phyloP scores from a whole-genome alignment of 768 basidiomycete genomes.

The Serendipita sp. region DNA sequence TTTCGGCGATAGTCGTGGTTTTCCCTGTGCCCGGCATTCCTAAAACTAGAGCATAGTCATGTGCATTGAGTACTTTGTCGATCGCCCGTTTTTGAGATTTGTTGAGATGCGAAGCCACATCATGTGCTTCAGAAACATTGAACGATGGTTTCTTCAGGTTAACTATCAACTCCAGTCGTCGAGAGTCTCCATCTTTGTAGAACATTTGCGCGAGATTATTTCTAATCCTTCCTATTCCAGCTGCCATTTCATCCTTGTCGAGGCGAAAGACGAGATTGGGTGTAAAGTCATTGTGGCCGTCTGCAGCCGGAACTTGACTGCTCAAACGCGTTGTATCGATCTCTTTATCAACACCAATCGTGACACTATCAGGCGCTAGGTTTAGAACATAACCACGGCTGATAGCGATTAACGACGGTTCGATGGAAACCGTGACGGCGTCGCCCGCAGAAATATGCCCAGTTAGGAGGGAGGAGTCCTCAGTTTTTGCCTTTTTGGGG shows the following conservation, averaged over 20 bases:
- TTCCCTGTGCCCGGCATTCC: constrained; percentile 99
- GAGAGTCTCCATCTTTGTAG: constrained; percentile 56
- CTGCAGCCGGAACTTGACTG: constrained; percentile 15
- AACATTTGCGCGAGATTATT: constrained; percentile 85
- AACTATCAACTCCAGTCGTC: constrained; percentile 60
- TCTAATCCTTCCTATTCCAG: constrained; percentile 76
- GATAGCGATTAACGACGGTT: constrained; percentile 71
- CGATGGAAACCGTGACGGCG: constrained; percentile 73
- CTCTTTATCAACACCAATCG: constrained; percentile 71
- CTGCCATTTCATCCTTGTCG: constrained; percentile 83
- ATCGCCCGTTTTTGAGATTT: constrained; percentile 57
- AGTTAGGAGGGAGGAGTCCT: constrained; percentile 36
- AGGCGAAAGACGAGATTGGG: constrained; percentile 50
- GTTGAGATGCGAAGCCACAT: constrained; percentile 36
- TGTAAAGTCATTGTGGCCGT: constrained; percentile 9
- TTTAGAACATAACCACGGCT: constrained; percentile 70
- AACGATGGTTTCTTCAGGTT: constrained; percentile 63
- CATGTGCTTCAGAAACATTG: constrained; percentile 19
- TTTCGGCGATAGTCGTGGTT: constrained; percentile 82
- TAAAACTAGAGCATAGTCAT: constrained; percentile 81
- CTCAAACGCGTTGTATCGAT: constrained; percentile 38
- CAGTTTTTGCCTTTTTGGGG: constrained; percentile 11
- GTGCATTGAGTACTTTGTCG: constrained; percentile 54
- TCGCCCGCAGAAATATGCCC: constrained; percentile 72
- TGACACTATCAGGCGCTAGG: constrained; percentile 45